Evolutionary conservation across 2,329 filamentous ascomycete species (phyloP).

Genomic region (Fusarium pseudonygamai): DNA sequence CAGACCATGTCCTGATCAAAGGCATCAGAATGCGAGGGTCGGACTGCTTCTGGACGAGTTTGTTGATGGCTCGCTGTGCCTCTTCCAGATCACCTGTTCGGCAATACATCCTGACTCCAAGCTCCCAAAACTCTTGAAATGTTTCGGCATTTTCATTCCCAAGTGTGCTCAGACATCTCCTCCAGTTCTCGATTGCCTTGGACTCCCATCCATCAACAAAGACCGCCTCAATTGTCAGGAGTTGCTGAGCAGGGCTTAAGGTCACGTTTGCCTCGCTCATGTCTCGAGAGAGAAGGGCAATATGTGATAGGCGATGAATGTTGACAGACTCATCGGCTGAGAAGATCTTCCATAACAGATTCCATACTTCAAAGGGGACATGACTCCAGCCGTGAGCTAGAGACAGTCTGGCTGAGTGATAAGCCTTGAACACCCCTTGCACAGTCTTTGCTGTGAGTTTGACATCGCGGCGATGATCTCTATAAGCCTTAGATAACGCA

Average conservation of each 20-base stretch:
- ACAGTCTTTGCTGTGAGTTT: slow-evolving; percentile 50
- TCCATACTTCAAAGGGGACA: slow-evolving; percentile 70
- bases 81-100: slow-evolving; percentile 65
- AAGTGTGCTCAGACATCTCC: slow-evolving; percentile 63
- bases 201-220: slow-evolving; percentile 69
- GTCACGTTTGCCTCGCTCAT: slow-evolving; percentile 67
- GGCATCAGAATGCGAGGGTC: slow-evolving; percentile 70
- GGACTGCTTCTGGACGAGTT: slow-evolving; percentile 59
- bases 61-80: slow-evolving; percentile 65
- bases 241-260: slow-evolving; percentile 66
- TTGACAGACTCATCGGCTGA: slow-evolving; percentile 62
- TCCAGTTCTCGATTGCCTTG: slow-evolving; percentile 72
- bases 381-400: slow-evolving; percentile 59
- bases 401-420: slow-evolving; percentile 56
- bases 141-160: slow-evolving; percentile 57
- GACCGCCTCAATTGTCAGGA: slow-evolving; percentile 75
- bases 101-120: slow-evolving; percentile 73
- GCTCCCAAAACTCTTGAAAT: slow-evolving; percentile 67
- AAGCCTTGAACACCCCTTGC: slow-evolving; percentile 59
- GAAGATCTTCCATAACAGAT: slow-evolving; percentile 71
- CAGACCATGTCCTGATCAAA: slow-evolving; percentile 74
- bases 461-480: slow-evolving; percentile 42
- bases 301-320: slow-evolving; percentile 66
- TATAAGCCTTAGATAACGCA: slow-evolving; percentile 42
- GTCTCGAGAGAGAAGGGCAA: slow-evolving; percentile 71